Percentiles rank a stretch among this genome's conserved stretches.
phyloP scores from a whole-genome alignment of 169 alveolate genomes.

The Cryptosporidium parvum region DNA sequence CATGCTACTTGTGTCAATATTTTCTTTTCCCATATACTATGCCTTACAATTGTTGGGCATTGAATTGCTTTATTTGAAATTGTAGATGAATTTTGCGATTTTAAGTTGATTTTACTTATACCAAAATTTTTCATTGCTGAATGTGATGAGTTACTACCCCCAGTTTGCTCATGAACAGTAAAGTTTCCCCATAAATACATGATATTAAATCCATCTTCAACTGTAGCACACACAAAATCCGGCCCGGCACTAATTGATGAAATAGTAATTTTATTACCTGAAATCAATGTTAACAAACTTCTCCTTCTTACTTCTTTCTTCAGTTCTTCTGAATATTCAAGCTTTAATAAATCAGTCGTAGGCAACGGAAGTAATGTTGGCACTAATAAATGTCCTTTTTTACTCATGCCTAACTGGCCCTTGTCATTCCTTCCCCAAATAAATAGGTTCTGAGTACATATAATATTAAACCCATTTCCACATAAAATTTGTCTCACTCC shows the following conservation, averaged over 20 bases:
- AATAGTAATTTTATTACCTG: conserved; percentile 53
- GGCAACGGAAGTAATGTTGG: conserved; percentile 59
- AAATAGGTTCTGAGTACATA: conserved; percentile 52
- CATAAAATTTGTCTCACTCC: conserved; percentile 70
- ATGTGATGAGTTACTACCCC: conserved; percentile 3
- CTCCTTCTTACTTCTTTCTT: conserved; percentile 73
- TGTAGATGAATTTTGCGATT: conserved; percentile 17
- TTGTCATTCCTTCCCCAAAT: conserved; percentile 75
- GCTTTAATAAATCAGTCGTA: conserved; percentile 43
- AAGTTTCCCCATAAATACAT: conserved; percentile 75
- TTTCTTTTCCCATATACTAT: conserved; percentile 67
- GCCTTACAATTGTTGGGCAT: conserved; percentile 75
- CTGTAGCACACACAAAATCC: conserved; percentile 68
- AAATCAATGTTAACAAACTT: conserved; percentile 45
- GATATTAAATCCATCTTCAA: conserved; percentile 70
- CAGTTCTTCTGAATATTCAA: conserved; percentile 33
- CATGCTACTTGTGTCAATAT: conserved; percentile 67
- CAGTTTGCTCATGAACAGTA: conserved; percentile 40
- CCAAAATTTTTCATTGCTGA: conserved; percentile 38
- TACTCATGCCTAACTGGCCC: conserved; percentile 69
- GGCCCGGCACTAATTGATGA: conserved; percentile 76
- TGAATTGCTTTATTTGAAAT: conserved; percentile 54
- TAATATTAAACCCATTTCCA: conserved; percentile 73
- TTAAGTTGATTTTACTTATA: conserved; percentile 26
- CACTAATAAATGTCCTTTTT: conserved; percentile 40